phyloP scores from a whole-genome alignment of 1,284 basidiomycete species.

The Mycosarcoma mackinlayi region DNA sequence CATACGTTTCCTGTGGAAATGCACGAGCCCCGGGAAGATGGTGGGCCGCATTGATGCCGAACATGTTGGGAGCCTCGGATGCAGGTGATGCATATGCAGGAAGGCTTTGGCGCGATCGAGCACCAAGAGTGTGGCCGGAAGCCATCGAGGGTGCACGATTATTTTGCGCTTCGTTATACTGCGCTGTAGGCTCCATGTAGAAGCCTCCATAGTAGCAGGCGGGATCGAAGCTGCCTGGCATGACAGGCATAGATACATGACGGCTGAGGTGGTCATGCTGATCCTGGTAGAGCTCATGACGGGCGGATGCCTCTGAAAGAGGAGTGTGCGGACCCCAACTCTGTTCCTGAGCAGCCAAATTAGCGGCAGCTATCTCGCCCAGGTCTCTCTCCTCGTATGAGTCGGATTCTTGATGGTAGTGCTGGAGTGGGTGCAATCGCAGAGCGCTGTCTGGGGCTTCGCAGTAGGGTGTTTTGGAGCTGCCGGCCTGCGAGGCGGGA shows the following conservation, averaged over 20 bases:
- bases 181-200: slow-evolving; percentile 27
- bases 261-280: slow-evolving; percentile 4
- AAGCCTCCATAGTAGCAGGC: slow-evolving; percentile 33
- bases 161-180: slow-evolving; percentile 10
- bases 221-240: slow-evolving; percentile 19
- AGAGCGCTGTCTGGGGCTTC: slow-evolving; percentile 31
- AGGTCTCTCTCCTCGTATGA: slow-evolving; percentile 54
- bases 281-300: slow-evolving; percentile 22
- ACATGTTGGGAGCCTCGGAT: slow-evolving; percentile 46
- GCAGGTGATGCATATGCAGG: slow-evolving; percentile 35
- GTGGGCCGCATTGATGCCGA: slow-evolving; percentile 49
- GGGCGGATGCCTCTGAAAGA: slow-evolving; percentile 35
- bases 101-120: slow-evolving; percentile 29
- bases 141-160: slow-evolving; percentile 27
- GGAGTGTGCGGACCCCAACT: slow-evolving; percentile 38
- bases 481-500: slow-evolving; percentile 21
- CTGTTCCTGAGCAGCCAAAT: slow-evolving; percentile 45
- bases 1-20: slow-evolving; percentile 14
- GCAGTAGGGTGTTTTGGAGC: slow-evolving; percentile 16
- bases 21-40: slow-evolving; percentile 33
- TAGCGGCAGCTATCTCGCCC: slow-evolving; percentile 43
- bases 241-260: slow-evolving; percentile 21
- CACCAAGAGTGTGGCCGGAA: slow-evolving; percentile 27
- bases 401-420: slow-evolving; percentile 26
- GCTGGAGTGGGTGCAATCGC: slow-evolving; percentile 3